A percentile compares a stretch with the other conserved stretches of the same genome.
These are phyloP conservation scores for Salix udensis DNA, from an alignment of 345 rosid species.

Conservation along the genomic window DNA sequence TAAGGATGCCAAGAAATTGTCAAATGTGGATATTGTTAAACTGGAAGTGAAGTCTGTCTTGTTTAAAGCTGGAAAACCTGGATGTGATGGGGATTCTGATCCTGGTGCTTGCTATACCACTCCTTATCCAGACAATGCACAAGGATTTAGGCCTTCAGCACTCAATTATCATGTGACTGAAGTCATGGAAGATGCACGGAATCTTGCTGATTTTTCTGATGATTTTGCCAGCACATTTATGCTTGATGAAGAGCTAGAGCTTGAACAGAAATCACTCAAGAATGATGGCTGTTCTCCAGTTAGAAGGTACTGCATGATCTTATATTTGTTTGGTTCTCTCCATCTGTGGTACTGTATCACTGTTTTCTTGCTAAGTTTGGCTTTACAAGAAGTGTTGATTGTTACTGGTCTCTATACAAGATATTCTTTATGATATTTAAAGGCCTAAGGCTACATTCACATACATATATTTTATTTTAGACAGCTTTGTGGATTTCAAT, in stretches of 20 bases:
- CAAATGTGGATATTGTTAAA: constrained; percentile 12
- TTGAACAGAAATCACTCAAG: constrained; percentile 61
- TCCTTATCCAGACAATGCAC: constrained; percentile 15
- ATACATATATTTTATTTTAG: not conserved
- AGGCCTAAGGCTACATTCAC: not conserved
- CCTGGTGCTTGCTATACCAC: constrained; percentile 12
- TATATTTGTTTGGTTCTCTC: not conserved
- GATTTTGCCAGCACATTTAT: constrained; percentile 78
- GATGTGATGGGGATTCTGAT: constrained; percentile 17
- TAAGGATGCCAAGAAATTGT: constrained; percentile 15
- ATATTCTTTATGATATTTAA: not conserved
- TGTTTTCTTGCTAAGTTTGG: not conserved
- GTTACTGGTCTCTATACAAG: not conserved
- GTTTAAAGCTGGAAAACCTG: constrained; percentile 15
- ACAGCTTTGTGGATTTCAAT: not conserved
- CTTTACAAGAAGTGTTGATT: not conserved
- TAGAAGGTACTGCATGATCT: constrained; percentile 50
- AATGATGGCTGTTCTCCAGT: constrained; percentile 36
- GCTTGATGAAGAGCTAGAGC: constrained; percentile 93
- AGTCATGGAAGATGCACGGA: constrained; percentile 26
- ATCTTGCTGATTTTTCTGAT: constrained; percentile 47
- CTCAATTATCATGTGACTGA: constrained; percentile 19
- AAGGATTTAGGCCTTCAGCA: constrained; percentile 37
- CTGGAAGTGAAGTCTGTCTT: constrained; percentile 17
- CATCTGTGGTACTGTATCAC: not conserved